These are phyloP conservation scores for Zygotorulaspora mrakii DNA, from an alignment of 1,139 yeast genomes.

Conservation along the genomic window DNA sequence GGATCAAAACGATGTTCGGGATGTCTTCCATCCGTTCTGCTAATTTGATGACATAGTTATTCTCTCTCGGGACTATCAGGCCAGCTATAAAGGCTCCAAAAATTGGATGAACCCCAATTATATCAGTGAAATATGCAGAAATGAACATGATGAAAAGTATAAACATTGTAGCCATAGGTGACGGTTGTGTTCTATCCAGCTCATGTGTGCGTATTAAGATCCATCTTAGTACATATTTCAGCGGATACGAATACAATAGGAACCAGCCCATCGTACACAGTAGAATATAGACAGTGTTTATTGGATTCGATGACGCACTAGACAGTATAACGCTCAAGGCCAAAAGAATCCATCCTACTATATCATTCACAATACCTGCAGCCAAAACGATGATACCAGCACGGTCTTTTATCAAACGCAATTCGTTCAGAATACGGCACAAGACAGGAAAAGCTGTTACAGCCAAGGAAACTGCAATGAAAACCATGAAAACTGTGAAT, in stretches of 20 bases:
- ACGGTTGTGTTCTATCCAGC: conserved; percentile 53
- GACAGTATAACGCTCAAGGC: conserved; percentile 75
- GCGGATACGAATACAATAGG: conserved; percentile 51
- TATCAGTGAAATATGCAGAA: conserved; percentile 74
- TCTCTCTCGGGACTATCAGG: conserved; percentile 70
- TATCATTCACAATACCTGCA: conserved; percentile 76
- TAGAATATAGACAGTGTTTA: conserved; percentile 64
- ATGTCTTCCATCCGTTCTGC: conserved; percentile 75
- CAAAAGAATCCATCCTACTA: conserved; percentile 76
- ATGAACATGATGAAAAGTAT: conserved; percentile 54
- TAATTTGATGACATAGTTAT: conserved; percentile 62
- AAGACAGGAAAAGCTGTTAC: conserved; percentile 83
- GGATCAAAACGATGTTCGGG: conserved; percentile 64
- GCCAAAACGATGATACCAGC: conserved; percentile 78
- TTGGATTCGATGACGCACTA: conserved; percentile 59
- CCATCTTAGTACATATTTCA: conserved; percentile 41
- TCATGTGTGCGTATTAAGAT: conserved; percentile 43
- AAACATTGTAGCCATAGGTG: conserved; percentile 56
- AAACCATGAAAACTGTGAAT: conserved; percentile 72
- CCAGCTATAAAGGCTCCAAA: conserved; percentile 82
- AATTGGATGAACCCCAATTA: conserved; percentile 76
- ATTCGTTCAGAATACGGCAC: conserved; percentile 71
- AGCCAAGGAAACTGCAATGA: conserved; percentile 75
- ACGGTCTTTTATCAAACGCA: conserved; percentile 63
- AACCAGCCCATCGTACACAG: conserved; percentile 67